Conservation (phyloP, 805 yeast species). For the Pichia rugopelliculosa region DNA sequence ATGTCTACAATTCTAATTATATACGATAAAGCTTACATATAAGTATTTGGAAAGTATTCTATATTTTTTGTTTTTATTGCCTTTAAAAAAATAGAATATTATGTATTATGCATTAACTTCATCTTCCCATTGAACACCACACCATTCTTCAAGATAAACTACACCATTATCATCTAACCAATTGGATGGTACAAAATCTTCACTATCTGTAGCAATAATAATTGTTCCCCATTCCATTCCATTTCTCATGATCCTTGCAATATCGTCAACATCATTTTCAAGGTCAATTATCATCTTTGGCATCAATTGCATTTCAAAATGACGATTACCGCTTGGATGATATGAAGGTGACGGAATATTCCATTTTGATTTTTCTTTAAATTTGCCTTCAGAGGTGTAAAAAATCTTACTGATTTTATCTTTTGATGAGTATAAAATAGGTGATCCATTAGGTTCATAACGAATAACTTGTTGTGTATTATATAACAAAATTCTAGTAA, state of each 20-base stretch:
- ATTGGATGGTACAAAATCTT: slow-evolving; percentile 13
- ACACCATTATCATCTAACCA: slow-evolving; percentile 16
- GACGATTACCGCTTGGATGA: slow-evolving; percentile 52
- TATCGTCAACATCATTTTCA: slow-evolving; percentile 38
- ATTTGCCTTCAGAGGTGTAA: slow-evolving; percentile 18
- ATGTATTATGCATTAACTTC: background rate
- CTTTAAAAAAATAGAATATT: too few relatives aligned
- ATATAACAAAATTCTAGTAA: slow-evolving; percentile 65
- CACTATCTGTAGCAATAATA: slow-evolving; percentile 53
- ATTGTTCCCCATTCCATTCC: slow-evolving; percentile 99
- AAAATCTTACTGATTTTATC: slow-evolving; percentile 47
- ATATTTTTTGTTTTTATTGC: too few relatives aligned
- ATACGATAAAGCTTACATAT: too few relatives aligned
- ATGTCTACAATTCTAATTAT: too few relatives aligned
- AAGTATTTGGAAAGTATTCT: too few relatives aligned
- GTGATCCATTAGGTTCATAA: slow-evolving; percentile 73
- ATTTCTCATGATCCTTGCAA: slow-evolving; percentile 37
- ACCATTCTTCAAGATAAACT: slow-evolving; percentile 21
- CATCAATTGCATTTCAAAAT: slow-evolving; percentile 87
- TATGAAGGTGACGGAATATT: slow-evolving; percentile 52
- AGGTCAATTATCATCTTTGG: slow-evolving; percentile 84
- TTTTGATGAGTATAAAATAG: slow-evolving; percentile 62
- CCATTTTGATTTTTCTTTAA: slow-evolving; percentile 15
- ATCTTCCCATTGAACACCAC: slow-evolving; percentile 25
- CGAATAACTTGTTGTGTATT: slow-evolving; percentile 85